Percentiles rank a stretch among this genome's conserved stretches.
phyloP scores from a whole-genome alignment of 2,329 filamentous ascomycete species.

The Calonectria pauciramosa region DNA sequence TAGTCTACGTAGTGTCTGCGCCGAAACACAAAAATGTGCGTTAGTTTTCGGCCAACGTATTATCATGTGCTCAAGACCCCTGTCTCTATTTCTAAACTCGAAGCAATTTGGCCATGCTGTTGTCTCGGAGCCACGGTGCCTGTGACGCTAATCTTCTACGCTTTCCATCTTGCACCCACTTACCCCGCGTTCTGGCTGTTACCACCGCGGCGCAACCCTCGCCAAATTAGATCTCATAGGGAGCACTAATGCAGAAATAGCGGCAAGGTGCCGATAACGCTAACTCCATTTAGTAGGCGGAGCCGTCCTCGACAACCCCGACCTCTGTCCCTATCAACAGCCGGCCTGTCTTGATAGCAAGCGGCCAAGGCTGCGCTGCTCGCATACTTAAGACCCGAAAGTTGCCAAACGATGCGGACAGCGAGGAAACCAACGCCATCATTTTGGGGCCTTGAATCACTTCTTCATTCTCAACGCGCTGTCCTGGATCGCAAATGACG shows the following conservation, averaged over 20 bases:
- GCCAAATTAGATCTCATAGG: neutral
- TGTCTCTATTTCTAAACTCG: accelerated
- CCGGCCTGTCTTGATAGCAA: neutral
- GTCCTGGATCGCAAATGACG: neutral
- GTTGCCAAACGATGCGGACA: neutral
- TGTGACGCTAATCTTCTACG: too few species aligned
- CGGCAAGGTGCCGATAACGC: neutral
- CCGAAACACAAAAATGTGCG: neutral
- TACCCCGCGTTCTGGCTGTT: neutral
- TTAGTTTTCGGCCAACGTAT: neutral
- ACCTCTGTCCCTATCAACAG: neutral
- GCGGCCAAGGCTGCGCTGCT: neutral
- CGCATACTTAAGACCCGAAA: neutral
- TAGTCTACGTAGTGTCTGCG: too few species aligned
- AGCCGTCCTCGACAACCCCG: slow-evolving; percentile 2
- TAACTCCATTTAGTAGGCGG: slow-evolving; percentile 23
- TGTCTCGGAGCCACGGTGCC: neutral
- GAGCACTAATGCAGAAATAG: neutral
- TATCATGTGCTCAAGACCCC: neutral
- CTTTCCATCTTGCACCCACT: neutral
- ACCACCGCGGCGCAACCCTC: neutral
- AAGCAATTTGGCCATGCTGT: neutral
- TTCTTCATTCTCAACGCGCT: neutral
- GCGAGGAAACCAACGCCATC: neutral
- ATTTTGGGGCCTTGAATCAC: neutral